Conservation (phyloP, 495 filamentous ascomycete genomes). For the Poronia punctata region DNA sequence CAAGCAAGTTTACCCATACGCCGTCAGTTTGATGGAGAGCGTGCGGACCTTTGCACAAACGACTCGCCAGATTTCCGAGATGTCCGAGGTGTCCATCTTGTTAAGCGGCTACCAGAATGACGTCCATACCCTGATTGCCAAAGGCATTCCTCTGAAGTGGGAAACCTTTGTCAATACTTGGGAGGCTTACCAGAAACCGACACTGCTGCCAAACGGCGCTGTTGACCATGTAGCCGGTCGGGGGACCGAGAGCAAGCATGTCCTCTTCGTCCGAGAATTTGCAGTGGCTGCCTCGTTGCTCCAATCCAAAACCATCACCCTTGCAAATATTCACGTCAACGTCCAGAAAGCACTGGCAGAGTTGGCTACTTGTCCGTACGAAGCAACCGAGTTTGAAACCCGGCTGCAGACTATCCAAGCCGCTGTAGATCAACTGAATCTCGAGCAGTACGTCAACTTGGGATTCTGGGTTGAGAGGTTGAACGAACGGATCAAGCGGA, state of each 20-base stretch:
- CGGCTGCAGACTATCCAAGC: conserved; percentile 80
- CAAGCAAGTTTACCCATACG: conserved; percentile 93
- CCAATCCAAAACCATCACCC: conserved; percentile 72
- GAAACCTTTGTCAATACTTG: conserved; percentile 96
- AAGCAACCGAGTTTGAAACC: conserved; percentile 63
- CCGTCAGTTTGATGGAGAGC: conserved; percentile 96
- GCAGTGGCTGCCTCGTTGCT: conserved; percentile 74
- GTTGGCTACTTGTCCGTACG: conserved; percentile 79
- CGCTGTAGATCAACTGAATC: conserved; percentile 87
- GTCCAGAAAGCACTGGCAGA: conserved; percentile 77
- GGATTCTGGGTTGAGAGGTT: conserved; percentile 77
- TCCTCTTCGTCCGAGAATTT: conserved; percentile 93
- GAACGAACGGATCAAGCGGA: conserved; percentile 73
- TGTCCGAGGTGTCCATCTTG: conserved; percentile 79
- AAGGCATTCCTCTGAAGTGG: conserved; percentile 86
- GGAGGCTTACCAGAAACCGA: conserved; percentile 74
- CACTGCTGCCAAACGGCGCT: conserved; percentile 48
- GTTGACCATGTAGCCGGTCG: conserved; percentile 51
- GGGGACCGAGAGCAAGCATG: conserved; percentile 79
- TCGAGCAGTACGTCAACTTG: conserved; percentile 92
- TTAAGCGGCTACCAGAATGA: conserved; percentile 88
- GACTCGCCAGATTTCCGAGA: conserved; percentile 66
- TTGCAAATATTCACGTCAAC: conserved; percentile 71
- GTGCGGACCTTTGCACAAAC: conserved; percentile 86
- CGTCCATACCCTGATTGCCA: conserved; percentile 68